These are phyloP conservation scores for Aspergillus hortae DNA, from an alignment of 2,329 filamentous ascomycete species.

Conservation along the genomic window DNA sequence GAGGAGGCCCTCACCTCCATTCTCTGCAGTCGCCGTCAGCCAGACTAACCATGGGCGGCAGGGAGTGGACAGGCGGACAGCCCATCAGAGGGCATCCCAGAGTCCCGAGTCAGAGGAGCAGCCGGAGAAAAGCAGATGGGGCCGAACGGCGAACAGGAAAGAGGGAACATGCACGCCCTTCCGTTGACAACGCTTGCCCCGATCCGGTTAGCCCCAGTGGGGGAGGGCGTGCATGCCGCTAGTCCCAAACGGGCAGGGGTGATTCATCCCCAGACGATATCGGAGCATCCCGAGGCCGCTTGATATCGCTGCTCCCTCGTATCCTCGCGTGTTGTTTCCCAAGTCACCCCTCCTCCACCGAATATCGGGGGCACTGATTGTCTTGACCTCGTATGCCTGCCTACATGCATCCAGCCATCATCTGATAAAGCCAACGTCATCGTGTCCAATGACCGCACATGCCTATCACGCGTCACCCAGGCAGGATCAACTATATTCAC, in stretches of 20 bases:
- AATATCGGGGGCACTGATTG: not conserved
- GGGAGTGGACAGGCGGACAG: not conserved
- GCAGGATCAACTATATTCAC: too few species aligned
- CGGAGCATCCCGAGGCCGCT: not conserved
- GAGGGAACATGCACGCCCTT: conserved; percentile 2
- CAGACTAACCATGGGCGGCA: conserved; percentile 14
- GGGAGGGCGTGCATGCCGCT: not conserved
- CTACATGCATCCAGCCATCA: too few species aligned
- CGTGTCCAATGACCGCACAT: too few species aligned
- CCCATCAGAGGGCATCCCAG: not conserved
- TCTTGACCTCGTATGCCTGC: too few species aligned
- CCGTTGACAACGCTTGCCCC: not conserved
- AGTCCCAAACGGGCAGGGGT: not conserved
- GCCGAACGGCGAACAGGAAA: not conserved
- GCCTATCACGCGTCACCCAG: too few species aligned
- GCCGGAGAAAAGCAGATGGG: not conserved
- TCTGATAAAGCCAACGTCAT: too few species aligned
- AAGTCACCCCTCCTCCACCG: not conserved
- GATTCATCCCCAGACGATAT: not conserved
- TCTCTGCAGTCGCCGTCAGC: not conserved
- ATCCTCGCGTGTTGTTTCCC: not conserved
- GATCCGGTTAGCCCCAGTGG: not conserved
- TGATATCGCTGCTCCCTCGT: not conserved
- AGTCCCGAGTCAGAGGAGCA: not conserved
- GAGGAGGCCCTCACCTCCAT: not conserved